A percentile compares a stretch with the other conserved stretches of the same genome.
Conservation (phyloP, 768 basidiomycete species). For the Psilocybe azurescens region DNA sequence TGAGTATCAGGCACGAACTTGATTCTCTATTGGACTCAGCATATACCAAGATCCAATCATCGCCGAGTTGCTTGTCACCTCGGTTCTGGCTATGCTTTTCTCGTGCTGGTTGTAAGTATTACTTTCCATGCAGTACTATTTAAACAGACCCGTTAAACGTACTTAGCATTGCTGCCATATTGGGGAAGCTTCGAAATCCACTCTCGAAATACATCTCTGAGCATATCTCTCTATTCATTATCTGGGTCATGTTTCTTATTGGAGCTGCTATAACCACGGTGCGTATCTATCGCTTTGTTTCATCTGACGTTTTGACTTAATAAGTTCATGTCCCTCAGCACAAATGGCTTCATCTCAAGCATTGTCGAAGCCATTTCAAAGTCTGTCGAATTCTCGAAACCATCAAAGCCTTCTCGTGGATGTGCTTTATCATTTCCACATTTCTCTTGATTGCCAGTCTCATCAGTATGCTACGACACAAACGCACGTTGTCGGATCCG, state of each 20-base stretch:
- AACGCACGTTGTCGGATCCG: slow-evolving; percentile 17
- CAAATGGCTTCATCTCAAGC: slow-evolving; percentile 59
- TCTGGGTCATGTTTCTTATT: slow-evolving; percentile 70
- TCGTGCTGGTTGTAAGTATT: slow-evolving; percentile 54
- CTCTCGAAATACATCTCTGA: slow-evolving; percentile 52
- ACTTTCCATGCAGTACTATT: slow-evolving; percentile 22
- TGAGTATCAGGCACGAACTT: slow-evolving; percentile 26
- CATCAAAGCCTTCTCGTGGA: slow-evolving; percentile 73
- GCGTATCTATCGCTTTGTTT: slow-evolving; percentile 22
- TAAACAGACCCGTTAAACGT: slow-evolving; percentile 10
- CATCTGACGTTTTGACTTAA: no score
- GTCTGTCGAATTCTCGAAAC: slow-evolving; percentile 66
- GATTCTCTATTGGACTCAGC: neutral
- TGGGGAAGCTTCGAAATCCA: slow-evolving; percentile 31
- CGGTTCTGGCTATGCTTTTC: slow-evolving; percentile 56
- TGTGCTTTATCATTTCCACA: slow-evolving; percentile 58
- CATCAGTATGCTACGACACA: slow-evolving; percentile 25
- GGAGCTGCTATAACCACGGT: slow-evolving; percentile 69
- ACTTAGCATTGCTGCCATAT: slow-evolving; percentile 39
- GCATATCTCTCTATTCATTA: slow-evolving; percentile 50
- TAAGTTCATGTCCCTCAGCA: slow-evolving; percentile 31
- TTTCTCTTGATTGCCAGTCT: slow-evolving; percentile 51
- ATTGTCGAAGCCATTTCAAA: slow-evolving; percentile 53
- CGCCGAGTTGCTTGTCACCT: slow-evolving; percentile 61
- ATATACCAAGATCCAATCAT: slow-evolving; percentile 60